Evolutionary conservation across 2,329 filamentous ascomycete species (phyloP).

Genomic region (Xylaria sp.): DNA sequence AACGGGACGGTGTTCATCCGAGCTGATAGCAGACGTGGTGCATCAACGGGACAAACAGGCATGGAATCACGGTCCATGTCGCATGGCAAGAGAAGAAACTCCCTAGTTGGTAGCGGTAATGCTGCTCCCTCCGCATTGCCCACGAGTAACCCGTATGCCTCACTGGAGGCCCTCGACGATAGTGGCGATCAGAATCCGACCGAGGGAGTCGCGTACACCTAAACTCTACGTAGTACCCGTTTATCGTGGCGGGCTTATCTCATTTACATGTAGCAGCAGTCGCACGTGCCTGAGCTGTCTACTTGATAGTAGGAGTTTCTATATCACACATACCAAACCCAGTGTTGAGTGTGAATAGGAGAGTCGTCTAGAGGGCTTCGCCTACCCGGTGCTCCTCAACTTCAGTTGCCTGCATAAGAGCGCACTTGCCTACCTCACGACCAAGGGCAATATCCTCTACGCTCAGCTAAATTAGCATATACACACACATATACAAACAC

Average conservation of each 20-base stretch:
- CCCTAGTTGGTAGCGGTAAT: not conserved
- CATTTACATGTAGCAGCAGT: not conserved
- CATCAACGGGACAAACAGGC: not conserved
- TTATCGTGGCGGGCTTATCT: not conserved
- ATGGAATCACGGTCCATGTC: not conserved
- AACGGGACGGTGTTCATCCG: not conserved
- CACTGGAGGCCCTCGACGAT: conserved; percentile 33
- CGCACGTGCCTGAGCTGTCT: not conserved
- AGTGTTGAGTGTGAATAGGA: too few species aligned
- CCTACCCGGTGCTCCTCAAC: too few species aligned
- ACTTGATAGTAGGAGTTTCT: too few species aligned
- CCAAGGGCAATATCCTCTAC: too few species aligned
- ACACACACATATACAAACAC: not conserved
- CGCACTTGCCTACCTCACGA: too few species aligned
- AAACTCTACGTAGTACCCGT: not conserved
- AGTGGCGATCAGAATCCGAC: not conserved
- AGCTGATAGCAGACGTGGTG: not conserved
- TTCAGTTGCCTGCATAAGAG: too few species aligned
- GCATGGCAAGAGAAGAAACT: not conserved
- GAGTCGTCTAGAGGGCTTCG: too few species aligned
- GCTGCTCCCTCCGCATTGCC: conserved; percentile 8
- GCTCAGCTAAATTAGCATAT: too few species aligned
- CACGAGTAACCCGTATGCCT: conserved; percentile 37
- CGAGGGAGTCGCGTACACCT: not conserved
- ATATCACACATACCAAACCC: too few species aligned